A percentile compares a stretch with the other conserved stretches of the same genome.
These are phyloP conservation scores for Tillandsia fasciculata DNA, from an alignment of 176 grass and related monocot species.

Conservation along the genomic window DNA sequence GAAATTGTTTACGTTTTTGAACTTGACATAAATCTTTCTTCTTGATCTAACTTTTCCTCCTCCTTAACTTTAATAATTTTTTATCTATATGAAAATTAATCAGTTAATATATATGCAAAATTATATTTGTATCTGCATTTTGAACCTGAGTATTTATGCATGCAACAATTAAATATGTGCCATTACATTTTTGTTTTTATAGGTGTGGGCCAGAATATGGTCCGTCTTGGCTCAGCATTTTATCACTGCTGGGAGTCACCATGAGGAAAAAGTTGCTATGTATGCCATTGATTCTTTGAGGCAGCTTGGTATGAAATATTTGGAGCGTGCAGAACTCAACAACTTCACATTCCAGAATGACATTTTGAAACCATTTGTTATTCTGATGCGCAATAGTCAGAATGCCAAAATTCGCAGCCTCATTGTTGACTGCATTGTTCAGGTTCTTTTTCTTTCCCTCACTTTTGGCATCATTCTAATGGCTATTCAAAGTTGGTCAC, in stretches of 20 bases:
- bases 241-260: conserved; percentile 93
- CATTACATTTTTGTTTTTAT: conserved; percentile 32
- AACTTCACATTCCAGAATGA: conserved; percentile 99
- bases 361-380: conserved; percentile 98
- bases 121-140: background rate
- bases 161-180: background rate
- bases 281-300: conserved; percentile 96
- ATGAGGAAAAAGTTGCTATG: conserved; percentile 93
- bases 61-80: background rate
- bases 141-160: background rate
- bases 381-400: conserved; percentile 91
- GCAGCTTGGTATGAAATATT: conserved; percentile 99
- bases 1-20: too few relatives aligned
- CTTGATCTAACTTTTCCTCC: background rate
- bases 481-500: background rate
- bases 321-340: conserved; percentile 94
- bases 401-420: conserved; percentile 86
- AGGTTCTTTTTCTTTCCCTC: conserved; percentile 32
- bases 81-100: too few relatives aligned
- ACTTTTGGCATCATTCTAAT: too few relatives aligned
- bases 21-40: too few relatives aligned
- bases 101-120: too few relatives aligned
- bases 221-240: conserved; percentile 90
- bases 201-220: conserved; percentile 99
- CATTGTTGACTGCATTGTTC: conserved; percentile 99